Base-by-base conservation (phyloP, 176 grass and related monocot species). In the Eleusine indica region DNA sequence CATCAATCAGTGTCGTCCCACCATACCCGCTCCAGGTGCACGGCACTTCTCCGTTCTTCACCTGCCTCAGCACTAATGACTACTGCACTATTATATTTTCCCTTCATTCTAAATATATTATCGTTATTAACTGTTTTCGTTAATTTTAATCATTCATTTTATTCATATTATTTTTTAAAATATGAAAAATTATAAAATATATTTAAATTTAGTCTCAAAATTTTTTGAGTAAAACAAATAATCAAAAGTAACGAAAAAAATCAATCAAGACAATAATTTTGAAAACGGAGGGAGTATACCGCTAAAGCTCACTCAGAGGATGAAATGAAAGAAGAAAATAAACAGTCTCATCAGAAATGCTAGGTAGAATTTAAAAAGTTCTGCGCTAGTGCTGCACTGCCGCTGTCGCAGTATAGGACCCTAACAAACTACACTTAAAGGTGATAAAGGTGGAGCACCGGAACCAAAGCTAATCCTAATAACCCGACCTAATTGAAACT, bases 361-460 rank as follows among this genome's bases (percentile, higher is more conserved):
- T 73, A 40, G 47, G 44, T 73, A 49, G 58, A 56, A 69, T 68
- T 86, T 66, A 7, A 30, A 30, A 90, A 75, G 69, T 83, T 74
- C 80, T 83, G 83, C 42, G 68, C 79, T 63, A 79, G 69, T 35
- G 60, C 74, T 71, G 66, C 83, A 49, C 78, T 35, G 64, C 77
- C 84, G 40, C 68, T 39, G 30, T 1, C 21, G 87, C 78, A n/a
- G 44, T 39, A 53, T 40, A 60, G 48, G 52, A 78, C 48, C 12
- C 88, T 90, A 87, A 79, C 76, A 75, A 75, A 72, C 85, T 84
- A 79, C 70, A 49, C 71, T 71, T 67, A 21, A 79, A 84, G 42
- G 19, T 8, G 56, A 66, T 73, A 9, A 47, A 47, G 44, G 44
- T 47, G 57, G 54, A 44, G 71, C 68, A 43, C 77, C 32, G 40